phyloP scores from a whole-genome alignment of 768 basidiomycete genomes.

The Floccularia luteovirens region DNA sequence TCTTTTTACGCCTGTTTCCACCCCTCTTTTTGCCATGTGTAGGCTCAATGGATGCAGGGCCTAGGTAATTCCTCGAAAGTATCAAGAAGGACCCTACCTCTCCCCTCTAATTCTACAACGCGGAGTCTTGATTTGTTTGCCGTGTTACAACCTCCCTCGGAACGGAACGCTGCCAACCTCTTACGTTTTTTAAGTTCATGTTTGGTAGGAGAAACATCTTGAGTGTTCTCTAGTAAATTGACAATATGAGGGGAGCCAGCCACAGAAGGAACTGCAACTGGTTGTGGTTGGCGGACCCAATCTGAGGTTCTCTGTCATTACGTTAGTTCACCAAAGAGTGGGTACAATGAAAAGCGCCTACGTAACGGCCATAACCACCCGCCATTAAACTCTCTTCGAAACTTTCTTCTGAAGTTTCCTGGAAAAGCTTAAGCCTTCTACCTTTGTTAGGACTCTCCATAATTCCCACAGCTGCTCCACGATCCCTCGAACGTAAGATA shows the following conservation, averaged over 20 bases:
- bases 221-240: conserved; percentile 28
- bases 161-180: conserved; percentile 62
- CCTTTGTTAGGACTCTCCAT: conserved; percentile 68
- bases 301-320: conserved; percentile 44
- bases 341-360: conserved; percentile 11
- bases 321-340: conserved; percentile 7
- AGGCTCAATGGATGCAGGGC: conserved; percentile 18
- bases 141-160: conserved; percentile 22
- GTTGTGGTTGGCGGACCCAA: conserved; percentile 52
- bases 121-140: conserved; percentile 36
- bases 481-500: conserved; percentile 19
- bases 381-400: conserved; percentile 83
- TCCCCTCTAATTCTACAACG: conserved; percentile 59
- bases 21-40: conserved; percentile 30
- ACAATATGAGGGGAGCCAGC: conserved; percentile 36
- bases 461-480: conserved; percentile 41
- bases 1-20: conserved; percentile 41
- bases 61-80: conserved; percentile 32
- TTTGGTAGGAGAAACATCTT: conserved; percentile 37
- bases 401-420: conserved; percentile 77
- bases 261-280: conserved; percentile 31
- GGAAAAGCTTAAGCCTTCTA: conserved; percentile 65
- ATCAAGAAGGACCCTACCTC: conserved; percentile 66
- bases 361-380: conserved; percentile 74
- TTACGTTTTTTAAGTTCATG: conserved; percentile 61